A percentile compares a stretch with the other conserved stretches of the same genome.
Evolutionary conservation across 495 filamentous ascomycete genomes (phyloP).

Genomic region (Parathielavia appendiculata): DNA sequence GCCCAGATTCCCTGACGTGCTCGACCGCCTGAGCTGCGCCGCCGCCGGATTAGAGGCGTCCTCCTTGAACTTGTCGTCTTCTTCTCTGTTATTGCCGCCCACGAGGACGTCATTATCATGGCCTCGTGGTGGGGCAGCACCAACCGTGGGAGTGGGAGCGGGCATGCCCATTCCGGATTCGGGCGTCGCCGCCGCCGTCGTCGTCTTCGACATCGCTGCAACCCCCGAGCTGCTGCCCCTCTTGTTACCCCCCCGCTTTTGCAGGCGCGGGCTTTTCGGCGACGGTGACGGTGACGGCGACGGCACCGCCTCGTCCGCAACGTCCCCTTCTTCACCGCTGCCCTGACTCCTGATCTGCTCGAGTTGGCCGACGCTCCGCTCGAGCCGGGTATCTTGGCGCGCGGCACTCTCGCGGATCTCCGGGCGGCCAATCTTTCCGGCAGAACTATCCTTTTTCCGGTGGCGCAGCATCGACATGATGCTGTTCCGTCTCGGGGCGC

Average conservation of each 20-base stretch:
- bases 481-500: conserved; percentile 28
- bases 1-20: conserved; percentile 29
- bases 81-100: not conserved
- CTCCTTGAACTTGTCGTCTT: not conserved
- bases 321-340: conserved; percentile 6
- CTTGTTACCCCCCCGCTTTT: not conserved
- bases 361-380: conserved; percentile 44
- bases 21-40: conserved; percentile 5
- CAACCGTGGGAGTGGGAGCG: not conserved
- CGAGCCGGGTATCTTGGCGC: conserved; percentile 47
- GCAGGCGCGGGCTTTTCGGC: conserved; percentile 26
- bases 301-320: not conserved
- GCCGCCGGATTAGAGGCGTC: not conserved
- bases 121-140: no score
- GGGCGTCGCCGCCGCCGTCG: no score
- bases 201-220: no score
- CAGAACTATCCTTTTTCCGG: not conserved
- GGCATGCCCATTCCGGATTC: no score
- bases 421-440: conserved; percentile 38
- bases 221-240: no score
- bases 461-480: conserved; percentile 42
- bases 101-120: no score
- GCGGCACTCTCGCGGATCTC: conserved; percentile 46
- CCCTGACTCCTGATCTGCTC: conserved; percentile 21
- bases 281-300: not conserved